Conservation (phyloP, 495 filamentous ascomycete genomes). For the Lepraria neglecta region DNA sequence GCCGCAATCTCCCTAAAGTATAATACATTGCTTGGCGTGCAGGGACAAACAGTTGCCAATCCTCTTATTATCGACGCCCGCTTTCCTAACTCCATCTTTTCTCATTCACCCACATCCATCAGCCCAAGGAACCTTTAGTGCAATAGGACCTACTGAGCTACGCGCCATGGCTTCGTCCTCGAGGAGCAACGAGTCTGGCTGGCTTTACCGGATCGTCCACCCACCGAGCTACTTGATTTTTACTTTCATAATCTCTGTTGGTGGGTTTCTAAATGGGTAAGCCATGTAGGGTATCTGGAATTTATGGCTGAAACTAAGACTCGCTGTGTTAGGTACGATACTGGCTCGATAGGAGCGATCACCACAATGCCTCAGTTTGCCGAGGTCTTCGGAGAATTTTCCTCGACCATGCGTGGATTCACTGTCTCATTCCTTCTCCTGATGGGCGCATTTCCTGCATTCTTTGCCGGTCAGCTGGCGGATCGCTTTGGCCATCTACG, state of each 20-base stretch:
- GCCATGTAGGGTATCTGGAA: background rate
- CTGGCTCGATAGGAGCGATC: constrained; percentile 56
- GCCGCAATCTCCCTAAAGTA: no score
- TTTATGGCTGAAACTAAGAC: background rate
- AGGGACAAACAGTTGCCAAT: no score
- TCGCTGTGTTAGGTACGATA: constrained; percentile 43
- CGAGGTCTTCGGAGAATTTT: constrained; percentile 44
- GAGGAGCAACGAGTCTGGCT: background rate
- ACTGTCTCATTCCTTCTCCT: constrained; percentile 60
- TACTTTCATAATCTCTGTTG: constrained; percentile 14
- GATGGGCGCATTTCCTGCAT: constrained; percentile 52
- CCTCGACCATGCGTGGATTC: constrained; percentile 29
- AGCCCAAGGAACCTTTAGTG: background rate
- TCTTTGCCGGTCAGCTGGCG: constrained; percentile 57
- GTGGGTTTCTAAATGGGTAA: constrained; percentile 20
- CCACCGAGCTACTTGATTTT: background rate
- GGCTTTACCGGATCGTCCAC: background rate
- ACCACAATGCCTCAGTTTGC: constrained; percentile 55
- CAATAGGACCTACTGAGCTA: background rate
- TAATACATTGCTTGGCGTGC: no score
- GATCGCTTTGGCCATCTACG: constrained; percentile 51
- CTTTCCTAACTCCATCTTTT: background rate
- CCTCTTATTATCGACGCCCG: background rate
- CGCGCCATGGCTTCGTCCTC: background rate
- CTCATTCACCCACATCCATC: background rate